Base-by-base conservation (phyloP, 306 rosid species). In the Medicago lupulina region DNA sequence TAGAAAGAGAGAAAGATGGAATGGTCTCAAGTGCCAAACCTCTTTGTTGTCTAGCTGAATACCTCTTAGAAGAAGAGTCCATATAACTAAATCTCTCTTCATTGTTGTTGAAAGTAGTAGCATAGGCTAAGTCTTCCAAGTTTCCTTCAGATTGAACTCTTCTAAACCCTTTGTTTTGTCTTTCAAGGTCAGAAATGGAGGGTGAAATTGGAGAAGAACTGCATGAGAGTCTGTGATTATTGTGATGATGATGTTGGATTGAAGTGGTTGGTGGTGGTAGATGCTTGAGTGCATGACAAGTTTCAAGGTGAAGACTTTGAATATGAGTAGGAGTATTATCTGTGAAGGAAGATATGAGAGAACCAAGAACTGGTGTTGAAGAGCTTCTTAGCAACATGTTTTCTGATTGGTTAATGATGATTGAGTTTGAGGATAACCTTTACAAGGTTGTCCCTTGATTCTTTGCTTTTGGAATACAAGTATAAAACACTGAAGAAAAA, bases 81-180 rank as follows among this genome's bases (percentile, higher is more conserved):
- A 70, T 7, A 21, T 54, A 79, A 53, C 7, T 47, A 15, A 73
- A 71, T 0, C 19, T 84, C 18, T 87, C 91, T 50, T 88, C 89
- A 12, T 44, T 64, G 36, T 58, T 68, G 70, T 47, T 65, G 81
- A 80, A 75, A 39, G 91, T 61, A 63, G 79, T 73, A 67, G 79
- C 77, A 80, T 71, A 81, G 38, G 82, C 85, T 5, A 90, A 84
- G 31, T 84, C 87, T 58, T 85, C 85, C 80, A 95, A 82, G 82
- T 89, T 92, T 18, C 97, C 97, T 36, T 89, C 97, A 39, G 99
- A 95, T 77, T 90, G 92, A 66, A 85, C 95, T 80, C 96, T 90
- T 61, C 88, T 85, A 9, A 92, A 89, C 25, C 93, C 88, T 31
- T 74, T 81, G 13, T 43, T 64, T 39, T 62, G 76, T 43, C 85